Evolutionary conservation across 2,329 filamentous ascomycete species (phyloP), one percentile per base, ranked within the genome.

Genomic region (Sphaceloma murrayae): DNA sequence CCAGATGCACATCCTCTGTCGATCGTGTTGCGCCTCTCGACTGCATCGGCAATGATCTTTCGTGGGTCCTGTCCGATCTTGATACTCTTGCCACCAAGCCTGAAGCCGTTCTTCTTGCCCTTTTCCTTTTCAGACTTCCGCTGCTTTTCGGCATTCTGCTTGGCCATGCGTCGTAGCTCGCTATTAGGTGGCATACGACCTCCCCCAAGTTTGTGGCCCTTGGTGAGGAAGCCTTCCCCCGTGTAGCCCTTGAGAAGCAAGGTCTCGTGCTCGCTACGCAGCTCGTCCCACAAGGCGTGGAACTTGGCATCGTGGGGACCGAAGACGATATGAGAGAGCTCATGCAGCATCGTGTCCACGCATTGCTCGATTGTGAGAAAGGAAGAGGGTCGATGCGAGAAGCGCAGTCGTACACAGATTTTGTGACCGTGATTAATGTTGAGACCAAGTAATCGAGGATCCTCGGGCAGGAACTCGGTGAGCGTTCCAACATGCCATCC

Each of bases 301-400:
- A 96, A 96, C 26, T 82, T 74, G 34, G 70, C 73, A 57, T 95
- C 78, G 60, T 96, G 89, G 1, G 85, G 84, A 0, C 85, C 86
- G 61, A 82, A 78, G 8, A 86, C 75, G 52, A 83, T 94, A 57
- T 96, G 89, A n/a, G 78, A 80, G 2, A 96, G 75, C 54, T 96
- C 89, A 59, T 96, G 89, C 14, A 96, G 76, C 78, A 96, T 83
- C 0, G 89, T 96, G 61, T 95, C 87, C 32, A 86, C 72, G 5
- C 94, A 73, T 51, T 83, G 70, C 57, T 95, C 86, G 46, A 88
- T 66, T 1, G 83, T 80, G 14, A 94, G 62, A 56, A 96, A 96
- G 54, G 85, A 79, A 29, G 69, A 77, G 7, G 75, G 72, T 58
- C 94, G 85, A 54, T 75, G 70, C 4, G 83, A 69, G 61, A 91